Percentiles rank a stretch among this genome's conserved stretches.
Evolutionary conservation across 352 stramenopile genomes (phyloP).

Genomic region (Globisporangium rhizosaccharum): DNA sequence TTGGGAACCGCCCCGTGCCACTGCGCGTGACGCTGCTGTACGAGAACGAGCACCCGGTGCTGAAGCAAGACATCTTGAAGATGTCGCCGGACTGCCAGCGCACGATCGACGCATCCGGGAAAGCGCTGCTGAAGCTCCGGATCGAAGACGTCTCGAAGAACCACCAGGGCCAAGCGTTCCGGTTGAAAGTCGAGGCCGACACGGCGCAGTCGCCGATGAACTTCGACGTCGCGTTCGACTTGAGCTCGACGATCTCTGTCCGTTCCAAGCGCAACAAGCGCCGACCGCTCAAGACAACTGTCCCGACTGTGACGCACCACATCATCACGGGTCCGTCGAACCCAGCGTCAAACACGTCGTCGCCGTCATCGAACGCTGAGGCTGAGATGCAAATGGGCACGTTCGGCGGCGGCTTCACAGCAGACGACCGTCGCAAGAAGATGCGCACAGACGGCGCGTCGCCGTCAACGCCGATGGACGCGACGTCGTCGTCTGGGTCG

Average conservation of each 20-base stretch:
- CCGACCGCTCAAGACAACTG: constrained; percentile 45
- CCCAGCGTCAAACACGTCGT: constrained; percentile 61
- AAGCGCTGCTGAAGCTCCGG: constrained; percentile 83
- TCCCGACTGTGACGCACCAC: constrained; percentile 52
- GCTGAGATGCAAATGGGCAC: constrained; percentile 46
- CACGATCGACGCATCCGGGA: constrained; percentile 81
- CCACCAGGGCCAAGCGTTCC: constrained; percentile 93
- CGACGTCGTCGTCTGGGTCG: constrained; percentile 18
- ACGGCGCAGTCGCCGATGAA: constrained; percentile 82
- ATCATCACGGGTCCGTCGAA: constrained; percentile 67
- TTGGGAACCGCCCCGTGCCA: constrained; percentile 68
- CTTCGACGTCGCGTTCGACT: constrained; percentile 88
- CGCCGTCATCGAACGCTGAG: constrained; percentile 61
- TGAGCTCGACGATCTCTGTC: constrained; percentile 90
- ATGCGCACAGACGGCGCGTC: constrained; percentile 36
- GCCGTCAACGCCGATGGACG: constrained; percentile 11
- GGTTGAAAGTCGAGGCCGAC: constrained; percentile 89
- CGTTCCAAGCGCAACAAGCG: constrained; percentile 94
- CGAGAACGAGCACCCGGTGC: constrained; percentile 85
- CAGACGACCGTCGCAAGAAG: constrained; percentile 65
- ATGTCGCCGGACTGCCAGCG: constrained; percentile 82
- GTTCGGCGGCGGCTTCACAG: constrained; percentile 44
- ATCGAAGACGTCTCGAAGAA: constrained; percentile 97
- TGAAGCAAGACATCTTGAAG: constrained; percentile 95
- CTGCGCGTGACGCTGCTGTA: constrained; percentile 81